Percentiles rank a stretch among this genome's conserved stretches.
Conservation (phyloP, 2,329 filamentous ascomycete genomes). For the Colletotrichum caudatum region DNA sequence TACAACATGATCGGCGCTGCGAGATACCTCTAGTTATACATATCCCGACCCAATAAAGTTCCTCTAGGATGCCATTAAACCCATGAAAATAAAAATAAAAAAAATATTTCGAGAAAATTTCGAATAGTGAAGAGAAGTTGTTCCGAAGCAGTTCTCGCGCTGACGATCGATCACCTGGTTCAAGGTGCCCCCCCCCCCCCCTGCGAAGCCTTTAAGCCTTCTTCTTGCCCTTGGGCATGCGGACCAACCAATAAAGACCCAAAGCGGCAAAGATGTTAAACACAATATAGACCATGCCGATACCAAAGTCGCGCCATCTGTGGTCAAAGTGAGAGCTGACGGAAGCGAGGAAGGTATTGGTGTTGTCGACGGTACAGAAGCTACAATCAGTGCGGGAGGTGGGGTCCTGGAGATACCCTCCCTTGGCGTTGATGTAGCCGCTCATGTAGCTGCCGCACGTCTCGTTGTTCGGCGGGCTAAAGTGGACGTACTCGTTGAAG, state of each 20-base stretch:
- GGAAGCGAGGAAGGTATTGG: constrained; percentile 53
- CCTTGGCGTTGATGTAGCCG: constrained; percentile 55
- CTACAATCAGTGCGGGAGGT: constrained; percentile 57
- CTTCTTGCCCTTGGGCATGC: constrained; percentile 49
- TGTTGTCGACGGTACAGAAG: constrained; percentile 55
- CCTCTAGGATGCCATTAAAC: constrained; percentile 5
- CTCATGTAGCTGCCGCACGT: constrained; percentile 63
- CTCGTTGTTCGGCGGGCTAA: constrained; percentile 61
- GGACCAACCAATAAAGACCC: constrained; percentile 60
- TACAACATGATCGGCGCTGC: not conserved
- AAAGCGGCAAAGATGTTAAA: constrained; percentile 63
- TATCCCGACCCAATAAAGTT: not conserved
- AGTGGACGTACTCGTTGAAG: constrained; percentile 61
- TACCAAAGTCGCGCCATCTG: constrained; percentile 67
- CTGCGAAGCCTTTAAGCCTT: constrained; percentile 11
- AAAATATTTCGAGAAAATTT: not conserved
- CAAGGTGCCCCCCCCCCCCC: not conserved
- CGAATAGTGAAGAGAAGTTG: not conserved
- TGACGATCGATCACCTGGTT: not conserved
- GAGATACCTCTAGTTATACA: constrained; percentile 2
- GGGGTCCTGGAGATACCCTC: constrained; percentile 62
- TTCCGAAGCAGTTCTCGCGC: not conserved
- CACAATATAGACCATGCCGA: constrained; percentile 64
- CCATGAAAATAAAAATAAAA: not conserved
- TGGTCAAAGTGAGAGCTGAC: constrained; percentile 60